Percentiles rank a stretch among this genome's conserved stretches.
phyloP scores from a whole-genome alignment of 345 rosid genomes.

The Moringa oleifera region DNA sequence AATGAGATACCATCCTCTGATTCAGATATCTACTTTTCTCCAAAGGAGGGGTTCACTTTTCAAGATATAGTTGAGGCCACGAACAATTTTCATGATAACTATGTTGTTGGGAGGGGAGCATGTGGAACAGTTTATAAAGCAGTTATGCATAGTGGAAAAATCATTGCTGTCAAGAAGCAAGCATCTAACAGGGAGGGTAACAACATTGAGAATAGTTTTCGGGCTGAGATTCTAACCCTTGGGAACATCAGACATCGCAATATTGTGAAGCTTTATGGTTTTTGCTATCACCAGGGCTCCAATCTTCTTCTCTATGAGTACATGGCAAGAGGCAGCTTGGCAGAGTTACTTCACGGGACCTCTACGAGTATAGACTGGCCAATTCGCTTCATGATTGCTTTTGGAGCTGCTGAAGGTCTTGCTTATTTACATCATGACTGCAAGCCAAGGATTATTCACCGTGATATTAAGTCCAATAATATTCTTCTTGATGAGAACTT shows the following conservation, averaged over 20 bases:
- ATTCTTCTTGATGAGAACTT: slow-evolving; percentile 81
- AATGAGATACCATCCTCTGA: slow-evolving; percentile 37
- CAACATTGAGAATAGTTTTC: slow-evolving; percentile 79
- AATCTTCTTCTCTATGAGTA: slow-evolving; percentile 87
- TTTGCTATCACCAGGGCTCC: slow-evolving; percentile 80
- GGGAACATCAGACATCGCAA: slow-evolving; percentile 95
- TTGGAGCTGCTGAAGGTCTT: slow-evolving; percentile 97
- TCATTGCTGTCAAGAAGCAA: slow-evolving; percentile 73
- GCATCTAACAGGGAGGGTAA: slow-evolving; percentile 80
- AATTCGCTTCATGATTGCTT: slow-evolving; percentile 72
- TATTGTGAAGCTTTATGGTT: slow-evolving; percentile 88
- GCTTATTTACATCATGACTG: slow-evolving; percentile 94
- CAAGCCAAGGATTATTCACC: slow-evolving; percentile 89
- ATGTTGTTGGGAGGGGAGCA: slow-evolving; percentile 83
- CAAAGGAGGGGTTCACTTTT: slow-evolving; percentile 78
- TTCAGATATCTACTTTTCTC: slow-evolving; percentile 70
- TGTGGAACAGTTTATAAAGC: slow-evolving; percentile 95
- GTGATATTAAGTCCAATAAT: slow-evolving; percentile 91
- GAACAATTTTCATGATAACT: slow-evolving; percentile 67
- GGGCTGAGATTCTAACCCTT: slow-evolving; percentile 77
- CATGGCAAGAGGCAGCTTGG: slow-evolving; percentile 82
- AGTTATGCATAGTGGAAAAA: slow-evolving; percentile 58
- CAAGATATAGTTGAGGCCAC: slow-evolving; percentile 84
- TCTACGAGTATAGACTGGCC: slow-evolving; percentile 67
- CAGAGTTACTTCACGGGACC: slow-evolving; percentile 74